Evolutionary conservation across 139 green algal genomes (phyloP).

Genomic region (Gonium pectorale): DNA sequence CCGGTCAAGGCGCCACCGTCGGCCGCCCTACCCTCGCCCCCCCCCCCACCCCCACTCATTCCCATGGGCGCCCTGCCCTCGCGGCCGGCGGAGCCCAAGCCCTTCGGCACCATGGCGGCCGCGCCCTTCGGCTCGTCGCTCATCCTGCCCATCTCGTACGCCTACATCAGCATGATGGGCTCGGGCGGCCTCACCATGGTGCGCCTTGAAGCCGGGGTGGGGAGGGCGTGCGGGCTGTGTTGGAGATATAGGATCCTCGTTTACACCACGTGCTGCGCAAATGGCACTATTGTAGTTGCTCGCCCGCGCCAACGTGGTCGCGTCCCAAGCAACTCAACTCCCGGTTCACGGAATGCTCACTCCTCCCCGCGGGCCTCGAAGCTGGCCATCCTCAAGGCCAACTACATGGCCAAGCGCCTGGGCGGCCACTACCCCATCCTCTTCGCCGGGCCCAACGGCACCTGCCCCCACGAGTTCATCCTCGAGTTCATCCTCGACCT

Average conservation of each 20-base stretch:
- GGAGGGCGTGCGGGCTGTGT: no score
- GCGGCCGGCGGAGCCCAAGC: constrained; percentile 59
- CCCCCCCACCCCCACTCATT: constrained; percentile 93
- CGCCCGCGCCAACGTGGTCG: no score
- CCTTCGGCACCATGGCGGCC: constrained; percentile 94
- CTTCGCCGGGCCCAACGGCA: constrained; percentile 91
- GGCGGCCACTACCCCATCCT: constrained; percentile 87
- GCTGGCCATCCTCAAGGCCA: constrained; percentile 84
- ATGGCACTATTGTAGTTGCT: no score
- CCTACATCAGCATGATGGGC: constrained; percentile 99
- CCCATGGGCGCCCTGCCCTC: constrained; percentile 80
- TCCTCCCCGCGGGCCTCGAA: constrained; percentile 48
- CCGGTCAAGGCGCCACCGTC: no score
- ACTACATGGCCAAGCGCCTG: constrained; percentile 98
- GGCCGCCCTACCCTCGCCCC: no score
- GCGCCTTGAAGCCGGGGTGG: no score
- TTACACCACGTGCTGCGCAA: no score
- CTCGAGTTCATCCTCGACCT: constrained; percentile 99
- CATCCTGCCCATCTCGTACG: constrained; percentile 98
- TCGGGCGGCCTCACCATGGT: constrained; percentile 87
- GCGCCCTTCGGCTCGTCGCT: constrained; percentile 95
- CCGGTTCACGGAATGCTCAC: no score
- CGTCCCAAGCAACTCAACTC: no score
- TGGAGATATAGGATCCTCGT: no score
- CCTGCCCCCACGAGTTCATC: constrained; percentile 99